phyloP scores from a whole-genome alignment of 176 grass and related monocot species.

The Eragrostis curvula region DNA sequence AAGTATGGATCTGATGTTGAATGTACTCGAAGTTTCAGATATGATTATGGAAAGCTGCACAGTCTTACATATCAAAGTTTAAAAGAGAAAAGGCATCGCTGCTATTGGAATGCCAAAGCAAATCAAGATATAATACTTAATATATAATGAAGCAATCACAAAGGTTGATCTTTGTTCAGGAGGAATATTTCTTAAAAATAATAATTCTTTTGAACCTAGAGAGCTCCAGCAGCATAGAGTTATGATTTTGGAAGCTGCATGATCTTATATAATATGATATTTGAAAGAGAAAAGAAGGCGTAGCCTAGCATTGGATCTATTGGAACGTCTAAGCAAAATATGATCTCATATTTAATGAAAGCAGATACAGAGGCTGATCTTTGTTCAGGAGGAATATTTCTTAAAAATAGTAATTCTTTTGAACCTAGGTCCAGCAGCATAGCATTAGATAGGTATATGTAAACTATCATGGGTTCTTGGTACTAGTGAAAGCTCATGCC shows the following conservation, averaged over 20 bases:
- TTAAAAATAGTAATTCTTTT: neutral
- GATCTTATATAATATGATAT: neutral
- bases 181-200: conserved; percentile 23
- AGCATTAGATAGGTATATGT: neutral
- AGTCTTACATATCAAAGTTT: neutral
- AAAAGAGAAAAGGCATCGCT: neutral
- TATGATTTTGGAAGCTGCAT: neutral
- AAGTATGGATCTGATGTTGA: neutral
- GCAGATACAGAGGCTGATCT: conserved; percentile 1
- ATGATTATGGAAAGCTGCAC: neutral
- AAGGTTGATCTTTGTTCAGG: conserved; percentile 30
- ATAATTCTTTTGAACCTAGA: neutral
- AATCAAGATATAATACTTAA: conserved; percentile 19
- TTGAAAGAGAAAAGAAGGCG: neutral
- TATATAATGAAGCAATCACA: neutral
- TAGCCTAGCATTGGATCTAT: neutral
- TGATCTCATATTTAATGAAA: neutral
- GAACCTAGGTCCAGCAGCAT: neutral
- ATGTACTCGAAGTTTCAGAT: neutral
- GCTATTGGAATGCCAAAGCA: neutral
- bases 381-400: conserved; percentile 39
- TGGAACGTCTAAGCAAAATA: conserved; percentile 1
- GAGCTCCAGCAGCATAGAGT: neutral
- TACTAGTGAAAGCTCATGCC: neutral
- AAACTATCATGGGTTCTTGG: neutral